Conservation (phyloP, 1,284 basidiomycete species). For the Ganoderma resinaceum region DNA sequence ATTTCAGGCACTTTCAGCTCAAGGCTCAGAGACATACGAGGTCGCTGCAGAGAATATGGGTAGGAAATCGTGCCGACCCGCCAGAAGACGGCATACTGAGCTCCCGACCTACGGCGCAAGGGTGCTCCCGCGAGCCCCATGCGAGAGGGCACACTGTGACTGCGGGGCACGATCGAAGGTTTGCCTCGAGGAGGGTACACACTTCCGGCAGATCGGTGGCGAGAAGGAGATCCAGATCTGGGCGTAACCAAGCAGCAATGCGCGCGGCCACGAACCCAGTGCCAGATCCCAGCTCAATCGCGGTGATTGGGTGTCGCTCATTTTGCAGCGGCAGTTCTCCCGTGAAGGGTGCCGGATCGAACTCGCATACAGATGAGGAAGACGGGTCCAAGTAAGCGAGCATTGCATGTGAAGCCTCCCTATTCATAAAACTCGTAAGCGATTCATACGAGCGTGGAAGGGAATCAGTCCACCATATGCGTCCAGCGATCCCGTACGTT, state of each 20-base stretch:
- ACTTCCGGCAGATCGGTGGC: constrained; percentile 78
- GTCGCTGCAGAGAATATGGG: constrained; percentile 78
- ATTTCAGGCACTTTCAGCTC: background rate
- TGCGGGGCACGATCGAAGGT: constrained; percentile 44
- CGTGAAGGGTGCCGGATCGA: constrained; percentile 60
- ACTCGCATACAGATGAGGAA: constrained; percentile 42
- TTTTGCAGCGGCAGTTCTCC: background rate
- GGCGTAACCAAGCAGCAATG: constrained; percentile 46
- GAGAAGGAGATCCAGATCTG: constrained; percentile 51
- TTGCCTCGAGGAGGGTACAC: constrained; percentile 63
- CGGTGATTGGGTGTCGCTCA: constrained; percentile 39
- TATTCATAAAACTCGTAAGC: constrained; percentile 36
- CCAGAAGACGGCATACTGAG: constrained; percentile 37
- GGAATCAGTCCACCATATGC: constrained; percentile 65
- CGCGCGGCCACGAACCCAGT: constrained; percentile 67
- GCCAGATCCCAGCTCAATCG: constrained; percentile 76
- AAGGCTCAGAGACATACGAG: constrained; percentile 54
- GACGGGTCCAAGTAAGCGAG: constrained; percentile 58
- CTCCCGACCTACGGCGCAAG: constrained; percentile 45
- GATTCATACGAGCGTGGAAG: constrained; percentile 10
- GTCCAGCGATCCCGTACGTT: constrained; percentile 77
- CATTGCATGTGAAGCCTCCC: constrained; percentile 79
- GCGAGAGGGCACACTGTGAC: constrained; percentile 59
- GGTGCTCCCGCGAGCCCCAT: constrained; percentile 66
- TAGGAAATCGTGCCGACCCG: constrained; percentile 42